Conservation (phyloP, 495 filamentous ascomycete species). For the Talaromyces trachyspermus region DNA sequence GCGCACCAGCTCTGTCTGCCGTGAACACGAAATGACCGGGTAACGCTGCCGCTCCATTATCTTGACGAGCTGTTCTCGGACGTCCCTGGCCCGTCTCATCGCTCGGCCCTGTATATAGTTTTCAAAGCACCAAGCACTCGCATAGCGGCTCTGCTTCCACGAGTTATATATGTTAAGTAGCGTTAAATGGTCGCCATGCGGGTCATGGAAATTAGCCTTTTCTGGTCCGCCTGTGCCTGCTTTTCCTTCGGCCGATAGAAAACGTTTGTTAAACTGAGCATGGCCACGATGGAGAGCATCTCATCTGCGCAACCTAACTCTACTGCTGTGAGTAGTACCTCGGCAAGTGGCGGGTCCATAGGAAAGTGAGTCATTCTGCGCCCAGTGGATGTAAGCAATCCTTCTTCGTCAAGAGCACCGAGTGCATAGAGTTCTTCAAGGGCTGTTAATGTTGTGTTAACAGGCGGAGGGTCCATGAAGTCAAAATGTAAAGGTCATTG, state of each 20-base stretch:
- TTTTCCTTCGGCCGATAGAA: constrained; percentile 98
- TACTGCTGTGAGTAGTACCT: constrained; percentile 81
- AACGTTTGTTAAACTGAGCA: constrained; percentile 70
- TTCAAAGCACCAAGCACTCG: constrained; percentile 89
- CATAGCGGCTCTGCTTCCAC: constrained; percentile 79
- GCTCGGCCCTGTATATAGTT: constrained; percentile 92
- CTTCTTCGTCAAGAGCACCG: constrained; percentile 95
- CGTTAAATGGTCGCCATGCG: constrained; percentile 88
- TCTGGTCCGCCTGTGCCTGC: constrained; percentile 90
- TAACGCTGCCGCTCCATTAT: constrained; percentile 90
- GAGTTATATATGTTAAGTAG: constrained; percentile 93
- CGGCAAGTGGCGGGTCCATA: constrained; percentile 82
- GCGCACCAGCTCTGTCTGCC: constrained; percentile 78
- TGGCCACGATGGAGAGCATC: constrained; percentile 88
- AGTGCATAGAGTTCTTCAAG: too few species aligned
- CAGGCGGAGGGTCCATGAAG: constrained; percentile 98
- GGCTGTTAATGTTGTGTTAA: too few species aligned
- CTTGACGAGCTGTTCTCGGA: constrained; percentile 81
- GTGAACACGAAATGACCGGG: constrained; percentile 70
- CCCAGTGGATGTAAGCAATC: constrained; percentile 82
- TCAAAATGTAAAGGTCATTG: constrained; percentile 97
- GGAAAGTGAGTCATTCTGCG: constrained; percentile 99
- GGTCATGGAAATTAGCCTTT: constrained; percentile 97
- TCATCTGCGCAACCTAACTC: constrained; percentile 88
- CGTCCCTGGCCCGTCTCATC: constrained; percentile 85